Evolutionary conservation across 177 flowering plant species (phyloP), one percentile per base, ranked within the genome.

Genomic region (Vitis hybrid): DNA sequence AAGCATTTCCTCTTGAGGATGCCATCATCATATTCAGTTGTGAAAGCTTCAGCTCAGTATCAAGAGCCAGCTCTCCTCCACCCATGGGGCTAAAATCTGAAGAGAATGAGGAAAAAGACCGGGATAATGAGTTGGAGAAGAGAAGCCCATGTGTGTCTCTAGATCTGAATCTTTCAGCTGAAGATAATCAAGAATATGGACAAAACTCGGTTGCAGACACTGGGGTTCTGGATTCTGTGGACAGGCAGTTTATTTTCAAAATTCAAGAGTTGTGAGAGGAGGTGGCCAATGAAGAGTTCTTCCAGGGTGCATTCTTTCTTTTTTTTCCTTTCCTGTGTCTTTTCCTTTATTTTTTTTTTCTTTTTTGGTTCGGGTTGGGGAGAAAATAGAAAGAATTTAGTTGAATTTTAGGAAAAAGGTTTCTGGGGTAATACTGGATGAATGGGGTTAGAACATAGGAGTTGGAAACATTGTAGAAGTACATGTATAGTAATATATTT

Each of bases 11-110:
- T 54, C 77, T 84, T 20, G 72, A 72, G 68, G 84, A 84, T 56
- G 79, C 83, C 61, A 84, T 84, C 70, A 63, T 84, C 35, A 77
- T 84, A 52, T 71, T 84, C 77, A 81, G 78, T 53, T 66, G 76
- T 58, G 81, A 83, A 59, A 78, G 79, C 63, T 72, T 71, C 51
- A 72, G 69, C 49, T 64, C 77, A 3, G 72, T 59, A 9, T 64
- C 80, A 32, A 74, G 67, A 68, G 71, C 79, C 4, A 65, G 54
- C 60, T 72, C 81, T 64, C 68, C 74, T 41, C 74, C 78, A 0
- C 21, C 65, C 2, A 67, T 27, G 24, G 69, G 53, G 73, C 53
- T 0, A 27, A 72, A 72, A 61, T n/a, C 11, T 32, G 18, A 2
- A 6, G 73, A 63, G 61, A 21, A 17, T 11, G 65, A 67, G 51